A percentile compares a stretch with the other conserved stretches of the same genome.
These are phyloP conservation scores for Thozetella sp. DNA, from an alignment of 495 filamentous ascomycete genomes.

Conservation along the genomic window DNA sequence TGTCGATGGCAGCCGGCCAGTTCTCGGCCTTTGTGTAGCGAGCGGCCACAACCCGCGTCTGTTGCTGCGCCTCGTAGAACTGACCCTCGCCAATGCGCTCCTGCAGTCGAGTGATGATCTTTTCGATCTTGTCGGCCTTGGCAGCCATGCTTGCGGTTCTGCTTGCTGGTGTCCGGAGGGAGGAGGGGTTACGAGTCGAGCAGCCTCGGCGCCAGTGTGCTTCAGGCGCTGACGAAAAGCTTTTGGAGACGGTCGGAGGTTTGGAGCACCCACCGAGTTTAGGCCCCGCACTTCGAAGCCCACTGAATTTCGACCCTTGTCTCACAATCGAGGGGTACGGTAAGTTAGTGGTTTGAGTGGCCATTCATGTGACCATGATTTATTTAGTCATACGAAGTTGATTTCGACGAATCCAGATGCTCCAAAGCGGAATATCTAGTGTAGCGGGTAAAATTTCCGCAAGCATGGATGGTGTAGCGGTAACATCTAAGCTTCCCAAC, in stretches of 20 bases:
- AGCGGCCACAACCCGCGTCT: slow-evolving; percentile 89
- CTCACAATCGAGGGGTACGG: too few species aligned
- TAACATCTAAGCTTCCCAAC: slow-evolving; percentile 27
- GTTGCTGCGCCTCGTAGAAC: slow-evolving; percentile 97
- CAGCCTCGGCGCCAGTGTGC: too few species aligned
- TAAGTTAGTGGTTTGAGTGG: too few species aligned
- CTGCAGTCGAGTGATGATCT: slow-evolving; percentile 51
- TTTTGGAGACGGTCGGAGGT: too few species aligned
- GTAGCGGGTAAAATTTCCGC: not conserved
- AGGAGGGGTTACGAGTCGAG: not conserved
- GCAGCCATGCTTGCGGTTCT: slow-evolving; percentile 24
- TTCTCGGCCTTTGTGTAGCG: slow-evolving; percentile 86
- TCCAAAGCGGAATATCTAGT: slow-evolving; percentile 2
- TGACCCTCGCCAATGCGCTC: slow-evolving; percentile 86
- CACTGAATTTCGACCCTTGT: too few species aligned
- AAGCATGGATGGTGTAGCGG: slow-evolving; percentile 21
- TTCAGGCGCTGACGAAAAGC: too few species aligned
- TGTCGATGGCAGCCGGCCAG: slow-evolving; percentile 81
- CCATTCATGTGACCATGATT: too few species aligned
- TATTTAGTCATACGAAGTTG: too few species aligned
- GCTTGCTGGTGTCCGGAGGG: not conserved
- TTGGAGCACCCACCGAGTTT: too few species aligned
- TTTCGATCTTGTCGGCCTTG: slow-evolving; percentile 46
- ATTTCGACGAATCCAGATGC: not conserved
- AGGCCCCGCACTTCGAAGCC: too few species aligned